phyloP scores from a whole-genome alignment of 495 filamentous ascomycete genomes.

The Geoglossum glabrum region DNA sequence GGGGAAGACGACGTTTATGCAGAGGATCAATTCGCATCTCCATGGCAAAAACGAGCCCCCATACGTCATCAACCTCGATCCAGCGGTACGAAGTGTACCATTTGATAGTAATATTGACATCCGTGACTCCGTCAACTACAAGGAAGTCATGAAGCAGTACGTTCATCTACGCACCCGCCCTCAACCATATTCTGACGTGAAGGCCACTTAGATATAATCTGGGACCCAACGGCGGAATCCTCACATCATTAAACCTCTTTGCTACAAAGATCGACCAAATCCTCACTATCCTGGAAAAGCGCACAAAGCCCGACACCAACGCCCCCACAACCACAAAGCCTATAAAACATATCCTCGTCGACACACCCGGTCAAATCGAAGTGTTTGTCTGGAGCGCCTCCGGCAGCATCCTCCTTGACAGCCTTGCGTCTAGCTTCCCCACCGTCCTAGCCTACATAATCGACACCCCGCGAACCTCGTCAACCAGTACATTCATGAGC shows the following conservation, averaged over 20 bases:
- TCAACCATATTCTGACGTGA: background rate
- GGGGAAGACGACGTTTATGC: constrained; percentile 98
- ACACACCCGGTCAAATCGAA: constrained; percentile 95
- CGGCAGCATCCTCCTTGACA: constrained; percentile 82
- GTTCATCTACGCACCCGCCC: background rate
- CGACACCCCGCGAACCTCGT: constrained; percentile 81
- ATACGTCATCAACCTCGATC: constrained; percentile 95
- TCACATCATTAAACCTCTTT: constrained; percentile 90
- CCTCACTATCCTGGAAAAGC: constrained; percentile 71
- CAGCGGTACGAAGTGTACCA: constrained; percentile 84
- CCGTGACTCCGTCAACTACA: constrained; percentile 95
- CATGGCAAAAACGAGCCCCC: constrained; percentile 53
- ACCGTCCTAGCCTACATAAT: constrained; percentile 95
- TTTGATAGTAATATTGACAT: constrained; percentile 98
- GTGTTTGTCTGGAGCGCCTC: constrained; percentile 96
- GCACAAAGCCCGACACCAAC: constrained; percentile 41
- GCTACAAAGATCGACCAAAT: constrained; percentile 96
- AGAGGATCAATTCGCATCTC: constrained; percentile 80
- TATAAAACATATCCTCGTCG: constrained; percentile 72
- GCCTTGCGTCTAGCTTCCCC: constrained; percentile 78
- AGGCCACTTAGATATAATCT: constrained; percentile 40
- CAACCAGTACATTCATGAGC: constrained; percentile 93
- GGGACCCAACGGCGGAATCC: constrained; percentile 92
- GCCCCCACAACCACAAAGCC: constrained; percentile 34
- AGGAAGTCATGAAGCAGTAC: constrained; percentile 94